These are phyloP conservation scores for Eutrema japonicum DNA, from an alignment of 345 rosid genomes.

Conservation along the genomic window DNA sequence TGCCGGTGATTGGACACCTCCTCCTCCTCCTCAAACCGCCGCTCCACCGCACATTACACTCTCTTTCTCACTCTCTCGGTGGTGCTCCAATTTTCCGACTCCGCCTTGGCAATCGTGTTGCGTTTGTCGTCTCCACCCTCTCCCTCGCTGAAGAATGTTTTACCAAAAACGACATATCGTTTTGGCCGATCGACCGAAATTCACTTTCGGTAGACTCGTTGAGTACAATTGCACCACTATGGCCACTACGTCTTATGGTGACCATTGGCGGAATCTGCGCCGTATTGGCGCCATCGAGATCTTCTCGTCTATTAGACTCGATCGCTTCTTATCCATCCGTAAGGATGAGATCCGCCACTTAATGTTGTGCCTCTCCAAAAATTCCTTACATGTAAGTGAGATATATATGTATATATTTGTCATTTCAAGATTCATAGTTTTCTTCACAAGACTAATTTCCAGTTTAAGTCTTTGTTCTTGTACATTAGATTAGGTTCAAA, in stretches of 20 bases:
- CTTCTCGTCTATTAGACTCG: slow-evolving; percentile 37
- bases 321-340: slow-evolving; percentile 28
- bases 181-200: slow-evolving; percentile 37
- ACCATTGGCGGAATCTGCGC: slow-evolving; percentile 45
- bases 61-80: slow-evolving; percentile 32
- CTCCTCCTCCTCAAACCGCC: slow-evolving; percentile 45
- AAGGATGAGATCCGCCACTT: slow-evolving; percentile 39
- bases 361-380: slow-evolving; percentile 25
- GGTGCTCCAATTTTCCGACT: slow-evolving; percentile 21
- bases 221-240: slow-evolving; percentile 40
- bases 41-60: slow-evolving; percentile 28
- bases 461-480: not conserved
- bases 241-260: slow-evolving; percentile 41
- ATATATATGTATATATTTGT: not conserved
- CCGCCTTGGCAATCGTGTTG: slow-evolving; percentile 34
- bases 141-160: slow-evolving; percentile 40
- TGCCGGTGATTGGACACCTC: slow-evolving; percentile 46
- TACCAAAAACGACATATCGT: slow-evolving; percentile 41
- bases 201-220: slow-evolving; percentile 30
- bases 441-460: not conserved
- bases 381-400: not conserved
- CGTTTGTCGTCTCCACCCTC: slow-evolving; percentile 38
- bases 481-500: not conserved
- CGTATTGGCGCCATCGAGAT: slow-evolving; percentile 38
- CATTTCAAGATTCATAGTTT: not conserved